Evolutionary conservation across 768 basidiomycete genomes (phyloP).

Genomic region (Amanita pallidorosea): DNA sequence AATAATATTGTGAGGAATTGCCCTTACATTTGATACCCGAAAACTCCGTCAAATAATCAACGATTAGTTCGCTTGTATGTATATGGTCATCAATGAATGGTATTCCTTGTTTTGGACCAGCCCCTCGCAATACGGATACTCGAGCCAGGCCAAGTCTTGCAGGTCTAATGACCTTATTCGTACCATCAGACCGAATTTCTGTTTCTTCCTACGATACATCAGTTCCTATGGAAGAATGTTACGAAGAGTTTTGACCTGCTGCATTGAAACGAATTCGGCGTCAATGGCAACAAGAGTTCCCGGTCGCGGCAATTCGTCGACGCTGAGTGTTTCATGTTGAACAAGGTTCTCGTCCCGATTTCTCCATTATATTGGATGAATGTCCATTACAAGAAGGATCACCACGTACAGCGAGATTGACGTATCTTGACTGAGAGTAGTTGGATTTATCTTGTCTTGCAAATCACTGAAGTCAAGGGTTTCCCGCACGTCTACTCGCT

Average conservation of each 20-base stretch:
- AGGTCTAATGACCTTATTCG: slow-evolving; percentile 85
- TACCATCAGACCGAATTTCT: slow-evolving; percentile 91
- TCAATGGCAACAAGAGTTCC: slow-evolving; percentile 93
- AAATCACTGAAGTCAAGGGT: slow-evolving; percentile 55
- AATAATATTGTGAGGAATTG: not conserved
- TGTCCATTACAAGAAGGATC: not conserved
- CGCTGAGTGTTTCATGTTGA: slow-evolving; percentile 65
- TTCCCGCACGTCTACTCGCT: slow-evolving; percentile 53
- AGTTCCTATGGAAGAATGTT: not conserved
- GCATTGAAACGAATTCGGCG: slow-evolving; percentile 96
- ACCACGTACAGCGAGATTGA: slow-evolving; percentile 70
- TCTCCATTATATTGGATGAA: slow-evolving; percentile 24
- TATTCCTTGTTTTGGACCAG: slow-evolving; percentile 66
- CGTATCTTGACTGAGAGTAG: slow-evolving; percentile 76
- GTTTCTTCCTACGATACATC: slow-evolving; percentile 66
- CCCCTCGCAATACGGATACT: slow-evolving; percentile 87
- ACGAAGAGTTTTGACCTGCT: slow-evolving; percentile 46
- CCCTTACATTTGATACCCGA: slow-evolving; percentile 87
- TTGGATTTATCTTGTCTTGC: slow-evolving; percentile 56
- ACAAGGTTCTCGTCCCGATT: slow-evolving; percentile 65
- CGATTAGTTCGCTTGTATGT: slow-evolving; percentile 89
- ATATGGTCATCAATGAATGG: slow-evolving; percentile 99
- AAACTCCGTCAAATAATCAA: slow-evolving; percentile 95
- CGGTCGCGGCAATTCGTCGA: slow-evolving; percentile 71
- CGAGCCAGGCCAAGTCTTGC: slow-evolving; percentile 87